Evolutionary conservation across 306 rosid genomes (phyloP).

Genomic region (Quercus wislizeni): DNA sequence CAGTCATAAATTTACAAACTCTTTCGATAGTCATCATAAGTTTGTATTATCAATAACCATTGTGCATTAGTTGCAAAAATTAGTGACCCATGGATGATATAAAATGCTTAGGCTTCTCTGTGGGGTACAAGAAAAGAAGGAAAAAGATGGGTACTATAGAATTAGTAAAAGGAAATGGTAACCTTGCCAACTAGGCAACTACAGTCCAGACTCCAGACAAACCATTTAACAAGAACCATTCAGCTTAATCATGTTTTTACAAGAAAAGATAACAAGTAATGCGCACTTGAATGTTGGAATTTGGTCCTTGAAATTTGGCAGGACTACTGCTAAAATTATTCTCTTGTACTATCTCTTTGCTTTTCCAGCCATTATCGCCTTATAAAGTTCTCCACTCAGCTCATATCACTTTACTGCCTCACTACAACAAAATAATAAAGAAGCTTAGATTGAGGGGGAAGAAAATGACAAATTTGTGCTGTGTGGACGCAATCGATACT

Average conservation of each 20-base stretch:
- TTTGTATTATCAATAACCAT: no score
- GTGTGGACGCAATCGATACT: neutral
- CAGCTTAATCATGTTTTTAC: neutral
- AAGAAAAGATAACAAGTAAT: neutral
- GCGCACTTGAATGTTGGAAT: neutral
- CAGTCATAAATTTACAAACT: no score
- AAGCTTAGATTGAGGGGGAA: neutral
- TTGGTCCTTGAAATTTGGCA: constrained; percentile 11
- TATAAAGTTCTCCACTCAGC: constrained; percentile 31
- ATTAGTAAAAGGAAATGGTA: neutral
- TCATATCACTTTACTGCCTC: constrained; percentile 3
- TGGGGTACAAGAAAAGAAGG: no score
- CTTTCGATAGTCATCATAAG: no score
- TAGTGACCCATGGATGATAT: no score
- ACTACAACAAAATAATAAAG: neutral
- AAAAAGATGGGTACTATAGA: neutral
- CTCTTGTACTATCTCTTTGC: constrained; percentile 1
- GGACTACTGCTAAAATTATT: neutral
- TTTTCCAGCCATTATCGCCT: constrained; percentile 21
- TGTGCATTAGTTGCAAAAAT: no score
- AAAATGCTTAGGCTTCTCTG: no score
- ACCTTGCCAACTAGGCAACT: no score
- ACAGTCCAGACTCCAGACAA: no score
- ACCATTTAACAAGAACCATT: neutral
- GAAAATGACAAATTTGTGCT: constrained; percentile 25